A percentile compares a stretch with the other conserved stretches of the same genome.
These are phyloP conservation scores for Cryptococcus sp. DNA, from an alignment of 1,284 basidiomycete genomes.

Conservation along the genomic window DNA sequence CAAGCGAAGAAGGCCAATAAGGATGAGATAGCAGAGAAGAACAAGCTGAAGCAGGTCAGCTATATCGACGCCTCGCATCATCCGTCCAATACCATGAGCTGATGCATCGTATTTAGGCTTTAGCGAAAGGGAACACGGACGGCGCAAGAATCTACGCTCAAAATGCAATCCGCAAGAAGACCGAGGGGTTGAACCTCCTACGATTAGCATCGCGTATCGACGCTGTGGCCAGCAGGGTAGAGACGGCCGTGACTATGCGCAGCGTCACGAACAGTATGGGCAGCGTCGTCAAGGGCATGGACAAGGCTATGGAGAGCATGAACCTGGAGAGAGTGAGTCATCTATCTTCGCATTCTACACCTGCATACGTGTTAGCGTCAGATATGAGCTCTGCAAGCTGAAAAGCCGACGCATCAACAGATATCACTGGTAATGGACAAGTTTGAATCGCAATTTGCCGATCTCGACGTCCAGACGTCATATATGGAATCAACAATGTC, in stretches of 20 bases:
- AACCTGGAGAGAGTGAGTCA: constrained; percentile 85
- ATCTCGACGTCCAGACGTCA: constrained; percentile 95
- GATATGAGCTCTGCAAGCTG: neutral
- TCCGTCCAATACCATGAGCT: neutral
- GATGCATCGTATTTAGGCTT: constrained; percentile 64
- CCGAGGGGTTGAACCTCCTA: constrained; percentile 85
- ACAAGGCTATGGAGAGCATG: constrained; percentile 99
- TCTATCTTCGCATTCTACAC: neutral
- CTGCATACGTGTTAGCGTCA: too few relatives aligned
- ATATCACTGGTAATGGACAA: constrained; percentile 99
- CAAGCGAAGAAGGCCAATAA: constrained; percentile 96
- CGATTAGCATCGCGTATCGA: constrained; percentile 88
- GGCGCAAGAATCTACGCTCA: constrained; percentile 98
- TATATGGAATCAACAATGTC: constrained; percentile 99
- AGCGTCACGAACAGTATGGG: constrained; percentile 87
- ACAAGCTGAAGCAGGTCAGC: constrained; percentile 81
- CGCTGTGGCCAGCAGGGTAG: constrained; percentile 92
- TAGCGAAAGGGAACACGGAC: constrained; percentile 95
- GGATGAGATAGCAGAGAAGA: constrained; percentile 82
- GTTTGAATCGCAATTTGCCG: constrained; percentile 94
- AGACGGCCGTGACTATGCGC: constrained; percentile 99
- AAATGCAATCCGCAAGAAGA: constrained; percentile 99
- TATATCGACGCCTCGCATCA: neutral
- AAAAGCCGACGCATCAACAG: constrained; percentile 56
- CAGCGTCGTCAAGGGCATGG: constrained; percentile 95